phyloP scores from a whole-genome alignment of 225 moss, liverwort and hornwort genomes.

The Lunularia cruciata region DNA sequence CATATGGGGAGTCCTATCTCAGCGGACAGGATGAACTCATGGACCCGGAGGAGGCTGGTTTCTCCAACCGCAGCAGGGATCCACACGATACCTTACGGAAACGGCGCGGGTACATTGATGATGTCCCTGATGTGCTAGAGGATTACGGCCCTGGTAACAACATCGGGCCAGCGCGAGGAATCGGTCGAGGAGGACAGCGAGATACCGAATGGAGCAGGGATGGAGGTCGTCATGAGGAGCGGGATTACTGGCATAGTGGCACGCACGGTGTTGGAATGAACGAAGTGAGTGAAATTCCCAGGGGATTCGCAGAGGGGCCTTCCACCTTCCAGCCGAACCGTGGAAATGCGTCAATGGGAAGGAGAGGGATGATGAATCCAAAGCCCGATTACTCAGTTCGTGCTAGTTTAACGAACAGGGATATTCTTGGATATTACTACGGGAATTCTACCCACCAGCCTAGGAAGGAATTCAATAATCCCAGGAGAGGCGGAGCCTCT shows the following conservation, averaged over 20 bases:
- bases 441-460: slow-evolving; percentile 27
- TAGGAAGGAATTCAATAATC: slow-evolving; percentile 17
- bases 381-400: slow-evolving; percentile 40
- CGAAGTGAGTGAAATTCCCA: slow-evolving; percentile 13
- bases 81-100: slow-evolving; percentile 11
- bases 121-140: neutral
- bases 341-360: slow-evolving; percentile 11
- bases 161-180: neutral
- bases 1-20: slow-evolving; percentile 12
- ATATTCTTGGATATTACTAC: slow-evolving; percentile 43
- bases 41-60: slow-evolving; percentile 22
- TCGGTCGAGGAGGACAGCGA: slow-evolving; percentile 14
- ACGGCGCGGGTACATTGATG: slow-evolving; percentile 16
- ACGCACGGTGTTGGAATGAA: slow-evolving; percentile 16
- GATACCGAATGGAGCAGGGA: slow-evolving; percentile 33
- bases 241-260: slow-evolving; percentile 20
- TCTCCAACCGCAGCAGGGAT: slow-evolving; percentile 15
- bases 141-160: slow-evolving; percentile 9
- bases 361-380: slow-evolving; percentile 8
- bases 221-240: slow-evolving; percentile 29
- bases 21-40: slow-evolving; percentile 34
- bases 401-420: slow-evolving; percentile 44
- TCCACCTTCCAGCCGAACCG: neutral
- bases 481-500: slow-evolving; percentile 17
- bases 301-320: neutral